phyloP scores from a whole-genome alignment of 768 basidiomycete genomes.

The Hericium rajendrae region DNA sequence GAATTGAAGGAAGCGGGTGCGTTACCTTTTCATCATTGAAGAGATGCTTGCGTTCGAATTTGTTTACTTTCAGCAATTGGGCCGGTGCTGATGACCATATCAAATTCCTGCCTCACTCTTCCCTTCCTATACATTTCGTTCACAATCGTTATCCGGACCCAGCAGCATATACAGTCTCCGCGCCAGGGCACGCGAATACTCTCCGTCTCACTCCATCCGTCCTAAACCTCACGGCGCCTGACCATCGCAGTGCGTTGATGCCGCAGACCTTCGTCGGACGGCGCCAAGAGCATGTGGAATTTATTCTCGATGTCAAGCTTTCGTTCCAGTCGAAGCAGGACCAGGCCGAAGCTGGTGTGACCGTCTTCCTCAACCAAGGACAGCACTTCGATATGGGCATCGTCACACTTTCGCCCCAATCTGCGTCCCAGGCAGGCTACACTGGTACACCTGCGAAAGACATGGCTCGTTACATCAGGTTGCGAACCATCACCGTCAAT shows the following conservation, averaged over 20 bases:
- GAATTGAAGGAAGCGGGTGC: neutral
- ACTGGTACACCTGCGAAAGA: neutral
- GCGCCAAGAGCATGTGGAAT: conserved; percentile 23
- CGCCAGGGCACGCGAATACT: conserved; percentile 17
- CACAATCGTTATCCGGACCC: conserved; percentile 22
- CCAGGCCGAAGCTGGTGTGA: conserved; percentile 20
- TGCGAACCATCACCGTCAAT: conserved; percentile 7
- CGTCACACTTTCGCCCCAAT: conserved; percentile 4
- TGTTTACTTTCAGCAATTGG: neutral
- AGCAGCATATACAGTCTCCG: conserved; percentile 10
- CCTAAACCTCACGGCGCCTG: conserved; percentile 23
- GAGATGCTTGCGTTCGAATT: too few relatives aligned
- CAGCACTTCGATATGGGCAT: conserved; percentile 16
- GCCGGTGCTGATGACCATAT: conserved; percentile 12
- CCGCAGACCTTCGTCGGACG: conserved; percentile 23
- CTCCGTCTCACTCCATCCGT: conserved; percentile 17
- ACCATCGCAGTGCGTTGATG: conserved; percentile 12
- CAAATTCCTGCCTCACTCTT: conserved; percentile 15
- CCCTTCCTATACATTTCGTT: conserved; percentile 21
- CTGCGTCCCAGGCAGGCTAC: neutral
- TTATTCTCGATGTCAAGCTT: conserved; percentile 16
- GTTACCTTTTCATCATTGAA: neutral
- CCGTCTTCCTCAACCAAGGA: conserved; percentile 21
- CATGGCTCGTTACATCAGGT: conserved; percentile 5
- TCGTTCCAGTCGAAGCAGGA: conserved; percentile 17